Conservation (phyloP, 768 basidiomycete species). For the Chalciporus chontae region DNA sequence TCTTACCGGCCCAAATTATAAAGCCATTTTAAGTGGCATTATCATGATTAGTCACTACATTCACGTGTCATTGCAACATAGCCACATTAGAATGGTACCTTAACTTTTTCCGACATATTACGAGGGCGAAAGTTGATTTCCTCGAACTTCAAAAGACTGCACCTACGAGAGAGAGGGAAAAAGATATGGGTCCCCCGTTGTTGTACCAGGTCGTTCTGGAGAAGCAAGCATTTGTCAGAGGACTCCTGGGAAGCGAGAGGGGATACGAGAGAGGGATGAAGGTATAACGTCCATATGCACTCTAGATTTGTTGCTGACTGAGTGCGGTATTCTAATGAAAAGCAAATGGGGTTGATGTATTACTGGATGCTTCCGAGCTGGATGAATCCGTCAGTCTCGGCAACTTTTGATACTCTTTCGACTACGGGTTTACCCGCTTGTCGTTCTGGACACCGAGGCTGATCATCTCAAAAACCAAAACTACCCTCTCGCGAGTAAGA, state of each 20-base stretch:
- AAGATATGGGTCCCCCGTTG: conserved; percentile 63
- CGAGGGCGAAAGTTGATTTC: no score
- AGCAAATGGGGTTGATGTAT: conserved; percentile 87
- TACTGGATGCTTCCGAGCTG: conserved; percentile 82
- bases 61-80: no score
- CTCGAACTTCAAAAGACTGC: conserved; percentile 87
- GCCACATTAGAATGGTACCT: no score
- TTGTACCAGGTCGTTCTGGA: conserved; percentile 96
- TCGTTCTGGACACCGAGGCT: no score
- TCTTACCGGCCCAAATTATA: no score
- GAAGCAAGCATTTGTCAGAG: conserved; percentile 79
- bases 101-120: no score
- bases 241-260: conserved; percentile 95
- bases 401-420: no score
- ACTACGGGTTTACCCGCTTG: no score
- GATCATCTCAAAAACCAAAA: conserved; percentile 97
- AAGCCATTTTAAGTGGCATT: no score
- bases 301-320: neutral
- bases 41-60: no score
- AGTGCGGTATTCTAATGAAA: conserved; percentile 59
- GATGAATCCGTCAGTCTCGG: no score
- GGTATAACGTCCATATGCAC: conserved; percentile 47
- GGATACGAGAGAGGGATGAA: conserved; percentile 92
- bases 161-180: conserved; percentile 55
- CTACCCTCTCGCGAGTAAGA: conserved; percentile 92